phyloP scores from a whole-genome alignment of 805 yeast genomes.

The Kuraishia cidri region DNA sequence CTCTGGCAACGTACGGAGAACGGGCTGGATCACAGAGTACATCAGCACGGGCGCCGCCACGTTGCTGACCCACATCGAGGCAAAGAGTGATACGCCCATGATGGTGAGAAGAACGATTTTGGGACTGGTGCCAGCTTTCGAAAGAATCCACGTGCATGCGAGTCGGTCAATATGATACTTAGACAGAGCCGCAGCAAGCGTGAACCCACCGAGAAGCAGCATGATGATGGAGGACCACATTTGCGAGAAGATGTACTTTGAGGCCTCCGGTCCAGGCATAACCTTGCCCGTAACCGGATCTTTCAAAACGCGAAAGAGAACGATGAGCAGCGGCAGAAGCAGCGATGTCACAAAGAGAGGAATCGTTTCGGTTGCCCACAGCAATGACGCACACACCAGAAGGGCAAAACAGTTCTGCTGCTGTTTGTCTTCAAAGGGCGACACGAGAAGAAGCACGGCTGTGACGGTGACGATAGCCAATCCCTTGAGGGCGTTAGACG shows the following conservation, averaged over 20 bases:
- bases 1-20: conserved; percentile 75
- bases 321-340: conserved; percentile 73
- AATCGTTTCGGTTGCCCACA: conserved; percentile 95
- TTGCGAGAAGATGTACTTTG: conserved; percentile 68
- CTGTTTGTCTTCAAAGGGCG: conserved; percentile 55
- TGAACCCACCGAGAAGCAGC: conserved; percentile 87
- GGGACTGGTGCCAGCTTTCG: conserved; percentile 84
- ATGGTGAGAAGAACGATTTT: conserved; percentile 65
- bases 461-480: conserved; percentile 39
- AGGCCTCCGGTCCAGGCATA: conserved; percentile 59
- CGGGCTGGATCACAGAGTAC: conserved; percentile 84
- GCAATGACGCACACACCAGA: conserved; percentile 67
- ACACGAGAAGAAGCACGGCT: conserved; percentile 32
- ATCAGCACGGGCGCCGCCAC: conserved; percentile 97
- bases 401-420: conserved; percentile 79
- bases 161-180: conserved; percentile 85
- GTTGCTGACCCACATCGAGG: conserved; percentile 93
- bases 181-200: conserved; percentile 89
- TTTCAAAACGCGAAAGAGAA: conserved; percentile 59
- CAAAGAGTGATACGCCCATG: conserved; percentile 79
- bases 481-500: conserved; percentile 33
- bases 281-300: conserved; percentile 39
- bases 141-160: conserved; percentile 72
- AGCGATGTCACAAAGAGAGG: conserved; percentile 89
- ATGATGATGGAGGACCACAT: conserved; percentile 97